Conservation (phyloP, 2,329 filamentous ascomycete species). For the Arthrobotrys iridis region DNA sequence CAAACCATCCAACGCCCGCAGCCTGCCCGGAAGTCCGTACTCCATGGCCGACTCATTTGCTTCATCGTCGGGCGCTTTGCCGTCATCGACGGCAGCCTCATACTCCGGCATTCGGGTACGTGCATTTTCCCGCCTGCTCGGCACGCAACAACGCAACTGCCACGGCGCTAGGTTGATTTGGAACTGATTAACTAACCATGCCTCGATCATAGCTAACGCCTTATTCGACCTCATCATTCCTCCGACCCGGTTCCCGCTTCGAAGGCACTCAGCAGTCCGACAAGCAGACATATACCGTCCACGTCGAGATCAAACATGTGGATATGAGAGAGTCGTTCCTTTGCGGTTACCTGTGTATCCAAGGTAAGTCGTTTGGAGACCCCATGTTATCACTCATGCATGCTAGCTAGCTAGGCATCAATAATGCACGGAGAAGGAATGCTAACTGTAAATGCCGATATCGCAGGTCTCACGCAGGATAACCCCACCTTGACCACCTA, state of each 20-base stretch:
- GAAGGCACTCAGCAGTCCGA: slow-evolving; percentile 92
- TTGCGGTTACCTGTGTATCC: slow-evolving; percentile 93
- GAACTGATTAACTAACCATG: slow-evolving; percentile 24
- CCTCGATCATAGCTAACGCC: slow-evolving; percentile 71
- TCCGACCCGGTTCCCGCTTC: slow-evolving; percentile 88
- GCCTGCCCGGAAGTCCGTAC: slow-evolving; percentile 45
- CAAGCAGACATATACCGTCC: slow-evolving; percentile 89
- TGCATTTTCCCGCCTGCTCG: slow-evolving; percentile 19
- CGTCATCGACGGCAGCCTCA: slow-evolving; percentile 60
- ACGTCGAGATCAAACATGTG: slow-evolving; percentile 96
- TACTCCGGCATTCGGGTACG: slow-evolving; percentile 54
- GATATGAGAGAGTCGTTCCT: slow-evolving; percentile 93
- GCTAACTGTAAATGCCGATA: slow-evolving; percentile 8
- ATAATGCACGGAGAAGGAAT: not conserved
- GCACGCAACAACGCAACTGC: slow-evolving; percentile 28
- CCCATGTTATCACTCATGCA: too few relatives aligned
- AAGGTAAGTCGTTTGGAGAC: slow-evolving; percentile 72
- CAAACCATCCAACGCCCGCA: slow-evolving; percentile 31
- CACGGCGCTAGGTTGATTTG: slow-evolving; percentile 6
- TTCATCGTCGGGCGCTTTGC: slow-evolving; percentile 58
- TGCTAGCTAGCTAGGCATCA: too few relatives aligned
- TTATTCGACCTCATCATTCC: slow-evolving; percentile 82
- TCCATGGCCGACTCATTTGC: slow-evolving; percentile 51
- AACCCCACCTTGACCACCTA: slow-evolving; percentile 98
- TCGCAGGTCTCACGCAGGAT: slow-evolving; percentile 85